Evolutionary conservation across 1,284 basidiomycete species (phyloP), one percentile per base, ranked within the genome.

Genomic region (Lentinula novae-zelandiae): DNA sequence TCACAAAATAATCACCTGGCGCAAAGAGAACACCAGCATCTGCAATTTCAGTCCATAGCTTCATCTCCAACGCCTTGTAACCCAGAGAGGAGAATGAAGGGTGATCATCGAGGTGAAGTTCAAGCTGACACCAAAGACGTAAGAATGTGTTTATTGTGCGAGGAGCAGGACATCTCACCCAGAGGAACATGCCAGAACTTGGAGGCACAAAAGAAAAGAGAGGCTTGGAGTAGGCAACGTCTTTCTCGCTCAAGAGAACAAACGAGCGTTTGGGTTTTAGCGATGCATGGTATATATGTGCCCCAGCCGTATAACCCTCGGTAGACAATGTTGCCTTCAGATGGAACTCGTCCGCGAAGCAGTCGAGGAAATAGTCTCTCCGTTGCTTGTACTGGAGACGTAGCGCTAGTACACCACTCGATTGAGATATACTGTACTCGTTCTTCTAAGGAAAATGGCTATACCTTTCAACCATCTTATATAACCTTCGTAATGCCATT

Each of bases 171-270:
- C 34, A 50, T 67, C 78, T 60, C 66, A 85, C 82, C 86, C 86
- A 89, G 49, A 87, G 63, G 70, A 88, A 87, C 86, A 89, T 89
- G 7, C 86, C 87, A 31, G 84, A 78, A 0, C 81, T 82, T 0
- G 90, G 90, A 5, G 89, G 86, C 5, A 90, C 82, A 69, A 92
- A 87, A 49, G 83, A 87, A 67, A 92, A 82, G 62, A 88, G 67
- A 15, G 76, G 67, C 62, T 74, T 73, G 42, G 58, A 39, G 34
- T 57, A 57, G 20, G 61, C 55, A 53, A 20, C 66, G 40, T 67
- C 70, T 73, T 86, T 86, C 73, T 86, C 78, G 40, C 67, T 67
- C 46, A 60, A 62, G 44, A 36, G 22, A 20, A 55, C 34, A 46
- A 61, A 64, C 53, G 60, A 49, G 42, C 61, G 62, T 60, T 66